A percentile compares a stretch with the other conserved stretches of the same genome.
Conservation (phyloP, 2,329 filamentous ascomycete species). For the Lasiodiplodia citricola region DNA sequence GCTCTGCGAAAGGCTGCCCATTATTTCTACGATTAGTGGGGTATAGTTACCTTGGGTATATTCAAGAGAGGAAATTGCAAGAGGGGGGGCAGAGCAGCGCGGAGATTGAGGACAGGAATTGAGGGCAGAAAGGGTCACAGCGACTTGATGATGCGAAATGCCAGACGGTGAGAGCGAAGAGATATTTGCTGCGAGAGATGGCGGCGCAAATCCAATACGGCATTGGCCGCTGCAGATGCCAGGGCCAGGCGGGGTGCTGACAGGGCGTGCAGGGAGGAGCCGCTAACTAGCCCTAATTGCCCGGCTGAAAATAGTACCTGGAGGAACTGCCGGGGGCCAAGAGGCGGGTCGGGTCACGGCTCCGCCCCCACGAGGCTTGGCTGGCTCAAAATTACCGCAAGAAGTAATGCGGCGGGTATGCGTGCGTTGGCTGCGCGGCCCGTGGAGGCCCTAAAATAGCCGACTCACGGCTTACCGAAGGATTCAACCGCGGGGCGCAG, state of each 20-base stretch:
- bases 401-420: background rate
- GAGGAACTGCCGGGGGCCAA: conserved; percentile 7
- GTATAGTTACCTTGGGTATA: conserved; percentile 5
- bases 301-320: conserved; percentile 2
- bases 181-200: conserved; percentile 7
- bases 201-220: background rate
- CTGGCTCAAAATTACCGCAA: background rate
- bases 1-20: conserved; percentile 13
- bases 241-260: background rate
- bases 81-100: background rate
- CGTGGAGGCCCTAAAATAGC: background rate
- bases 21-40: conserved; percentile 15
- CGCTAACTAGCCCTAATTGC: background rate
- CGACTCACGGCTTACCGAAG: background rate
- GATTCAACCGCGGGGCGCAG: conserved; percentile 7
- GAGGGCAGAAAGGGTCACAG: background rate
- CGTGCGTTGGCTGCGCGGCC: background rate
- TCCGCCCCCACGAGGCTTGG: background rate
- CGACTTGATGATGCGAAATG: background rate
- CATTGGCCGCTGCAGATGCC: background rate
- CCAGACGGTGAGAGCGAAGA: conserved; percentile 1
- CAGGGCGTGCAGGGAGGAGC: background rate
- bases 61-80: background rate
- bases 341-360: background rate
- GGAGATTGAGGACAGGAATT: background rate